A percentile compares a stretch with the other conserved stretches of the same genome.
phyloP scores from a whole-genome alignment of 2,329 filamentous ascomycete genomes.

The Plenodomus tracheiphilus region DNA sequence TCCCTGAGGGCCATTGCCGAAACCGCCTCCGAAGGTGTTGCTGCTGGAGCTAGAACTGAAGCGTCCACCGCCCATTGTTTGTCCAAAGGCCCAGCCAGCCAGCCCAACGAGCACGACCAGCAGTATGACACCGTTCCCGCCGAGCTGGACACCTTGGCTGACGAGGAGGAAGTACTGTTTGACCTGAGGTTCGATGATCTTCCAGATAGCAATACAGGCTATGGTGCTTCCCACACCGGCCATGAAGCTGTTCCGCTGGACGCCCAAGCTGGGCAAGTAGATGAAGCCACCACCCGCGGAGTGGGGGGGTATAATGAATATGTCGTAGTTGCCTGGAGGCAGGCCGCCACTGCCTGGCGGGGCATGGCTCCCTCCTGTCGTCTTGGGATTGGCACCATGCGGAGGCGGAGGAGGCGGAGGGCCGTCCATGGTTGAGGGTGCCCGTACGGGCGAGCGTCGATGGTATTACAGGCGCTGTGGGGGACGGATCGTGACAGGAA shows the following conservation, averaged over 20 bases:
- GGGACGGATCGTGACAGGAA: constrained; percentile 3
- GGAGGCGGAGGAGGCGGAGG: constrained; percentile 80
- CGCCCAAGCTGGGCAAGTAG: constrained; percentile 87
- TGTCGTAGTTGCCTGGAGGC: constrained; percentile 91
- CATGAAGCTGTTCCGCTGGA: constrained; percentile 86
- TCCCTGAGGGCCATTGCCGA: constrained; percentile 32
- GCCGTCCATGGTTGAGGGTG: constrained; percentile 40
- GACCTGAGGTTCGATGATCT: constrained; percentile 72
- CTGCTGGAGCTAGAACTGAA: constrained; percentile 33
- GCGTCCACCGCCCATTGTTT: constrained; percentile 60
- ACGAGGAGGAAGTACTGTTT: constrained; percentile 73
- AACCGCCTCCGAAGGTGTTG: constrained; percentile 33
- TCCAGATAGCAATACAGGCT: constrained; percentile 71
- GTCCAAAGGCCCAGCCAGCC: constrained; percentile 76
- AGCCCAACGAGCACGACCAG: constrained; percentile 74
- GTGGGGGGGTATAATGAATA: constrained; percentile 94
- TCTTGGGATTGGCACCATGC: constrained; percentile 77
- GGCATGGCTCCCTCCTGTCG: constrained; percentile 43
- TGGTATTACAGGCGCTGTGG: constrained; percentile 15
- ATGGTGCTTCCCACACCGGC: constrained; percentile 82
- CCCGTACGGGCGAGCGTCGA: constrained; percentile 28
- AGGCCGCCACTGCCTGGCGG: constrained; percentile 53
- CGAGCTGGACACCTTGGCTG: constrained; percentile 57
- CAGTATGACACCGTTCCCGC: constrained; percentile 72
- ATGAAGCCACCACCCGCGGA: constrained; percentile 87